These are phyloP conservation scores for Coemansia sp. DNA, from an alignment of 192 early-diverging fungal species.

Conservation along the genomic window DNA sequence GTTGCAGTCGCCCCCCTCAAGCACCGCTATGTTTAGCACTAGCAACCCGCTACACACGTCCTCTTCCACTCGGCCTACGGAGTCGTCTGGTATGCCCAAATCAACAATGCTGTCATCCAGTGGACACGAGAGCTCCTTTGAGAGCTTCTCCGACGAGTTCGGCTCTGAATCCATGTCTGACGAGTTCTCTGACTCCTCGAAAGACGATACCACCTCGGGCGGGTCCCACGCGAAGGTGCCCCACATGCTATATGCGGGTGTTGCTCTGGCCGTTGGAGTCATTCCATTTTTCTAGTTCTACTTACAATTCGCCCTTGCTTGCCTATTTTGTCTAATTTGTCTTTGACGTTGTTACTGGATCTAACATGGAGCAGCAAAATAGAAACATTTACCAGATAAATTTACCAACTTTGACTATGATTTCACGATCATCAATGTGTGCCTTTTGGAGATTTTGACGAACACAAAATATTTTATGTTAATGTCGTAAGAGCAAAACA, in stretches of 20 bases:
- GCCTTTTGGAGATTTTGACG: no score
- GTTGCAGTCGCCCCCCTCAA: slow-evolving; percentile 4
- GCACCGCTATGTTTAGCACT: slow-evolving; percentile 2
- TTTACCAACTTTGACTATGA: no score
- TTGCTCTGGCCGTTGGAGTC: neutral
- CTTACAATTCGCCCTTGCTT: neutral
- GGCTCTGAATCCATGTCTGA: slow-evolving; percentile 5
- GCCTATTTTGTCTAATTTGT: neutral
- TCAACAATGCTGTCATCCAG: neutral
- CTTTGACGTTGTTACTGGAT: neutral
- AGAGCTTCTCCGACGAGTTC: slow-evolving; percentile 10
- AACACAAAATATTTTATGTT: no score
- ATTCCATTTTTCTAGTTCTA: slow-evolving; percentile 2
- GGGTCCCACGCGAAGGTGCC: neutral
- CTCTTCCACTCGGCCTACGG: neutral
- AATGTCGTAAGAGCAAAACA: no score
- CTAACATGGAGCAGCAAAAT: neutral
- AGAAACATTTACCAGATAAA: no score
- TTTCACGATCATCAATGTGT: no score
- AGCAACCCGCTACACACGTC: neutral
- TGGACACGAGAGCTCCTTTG: neutral
- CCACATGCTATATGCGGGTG: neutral
- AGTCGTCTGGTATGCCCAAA: neutral
- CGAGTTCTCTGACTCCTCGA: neutral
- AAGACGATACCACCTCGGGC: neutral